Percentiles rank a stretch among this genome's conserved stretches.
phyloP scores from a whole-genome alignment of 139 green algal genomes.

The Choricystis sp. region DNA sequence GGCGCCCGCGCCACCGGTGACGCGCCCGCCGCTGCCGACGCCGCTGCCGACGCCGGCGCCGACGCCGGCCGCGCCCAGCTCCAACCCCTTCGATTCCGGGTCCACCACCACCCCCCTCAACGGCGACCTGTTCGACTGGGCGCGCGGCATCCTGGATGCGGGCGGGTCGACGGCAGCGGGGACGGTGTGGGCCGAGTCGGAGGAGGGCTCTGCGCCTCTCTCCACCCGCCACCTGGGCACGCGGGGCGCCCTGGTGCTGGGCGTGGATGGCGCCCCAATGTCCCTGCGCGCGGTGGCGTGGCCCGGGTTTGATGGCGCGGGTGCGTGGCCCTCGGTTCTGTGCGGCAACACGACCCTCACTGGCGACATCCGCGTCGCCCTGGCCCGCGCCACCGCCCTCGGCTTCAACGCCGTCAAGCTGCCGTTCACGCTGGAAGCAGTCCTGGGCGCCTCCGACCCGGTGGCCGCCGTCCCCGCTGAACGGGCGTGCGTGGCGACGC shows the following conservation, averaged over 20 bases:
- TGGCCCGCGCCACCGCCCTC: not conserved
- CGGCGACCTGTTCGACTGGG: not conserved
- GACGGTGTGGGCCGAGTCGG: not conserved
- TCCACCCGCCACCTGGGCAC: too few species aligned
- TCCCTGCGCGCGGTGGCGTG: not conserved
- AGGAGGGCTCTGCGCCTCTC: not conserved
- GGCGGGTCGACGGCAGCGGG: not conserved
- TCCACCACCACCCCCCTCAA: not conserved
- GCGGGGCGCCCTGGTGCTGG: not conserved
- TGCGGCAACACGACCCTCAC: not conserved
- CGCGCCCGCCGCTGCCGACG: too few species aligned
- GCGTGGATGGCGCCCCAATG: not conserved
- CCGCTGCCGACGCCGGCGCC: too few species aligned
- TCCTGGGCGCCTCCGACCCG: not conserved
- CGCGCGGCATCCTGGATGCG: not conserved
- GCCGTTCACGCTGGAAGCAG: constrained; percentile 9
- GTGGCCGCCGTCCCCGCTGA: not conserved
- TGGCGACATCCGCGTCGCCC: not conserved
- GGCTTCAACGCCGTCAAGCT: constrained; percentile 17
- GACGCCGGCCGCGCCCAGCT: not conserved
- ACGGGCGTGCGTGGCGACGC: too few species aligned
- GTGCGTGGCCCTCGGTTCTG: not conserved
- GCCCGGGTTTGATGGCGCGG: not conserved
- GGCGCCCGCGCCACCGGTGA: too few species aligned
- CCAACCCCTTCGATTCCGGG: not conserved